Conservation (phyloP, 352 stramenopile genomes). For the Phytopythium cucurbitacearum region DNA sequence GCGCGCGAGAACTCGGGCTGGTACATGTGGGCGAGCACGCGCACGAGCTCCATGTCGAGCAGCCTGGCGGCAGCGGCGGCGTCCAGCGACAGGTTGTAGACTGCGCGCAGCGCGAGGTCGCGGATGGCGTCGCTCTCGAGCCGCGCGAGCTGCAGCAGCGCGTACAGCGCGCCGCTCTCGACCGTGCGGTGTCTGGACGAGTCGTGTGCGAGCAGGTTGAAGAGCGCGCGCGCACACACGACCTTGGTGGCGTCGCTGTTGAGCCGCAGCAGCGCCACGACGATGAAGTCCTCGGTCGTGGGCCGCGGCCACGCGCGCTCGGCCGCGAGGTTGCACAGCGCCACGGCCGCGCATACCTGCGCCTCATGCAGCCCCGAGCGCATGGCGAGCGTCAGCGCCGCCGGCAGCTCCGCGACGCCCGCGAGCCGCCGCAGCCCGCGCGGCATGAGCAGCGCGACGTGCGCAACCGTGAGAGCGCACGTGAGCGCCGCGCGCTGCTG, state of each 20-base stretch:
- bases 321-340: slow-evolving; percentile 81
- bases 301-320: slow-evolving; percentile 60
- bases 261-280: slow-evolving; percentile 79
- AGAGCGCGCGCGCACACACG: slow-evolving; percentile 79
- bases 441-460: slow-evolving; percentile 35
- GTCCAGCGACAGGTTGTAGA: slow-evolving; percentile 79
- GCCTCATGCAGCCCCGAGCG: slow-evolving; percentile 77
- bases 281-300: slow-evolving; percentile 84
- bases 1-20: slow-evolving; percentile 63
- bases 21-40: slow-evolving; percentile 73
- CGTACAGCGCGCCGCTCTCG: slow-evolving; percentile 71
- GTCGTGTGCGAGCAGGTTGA: slow-evolving; percentile 82
- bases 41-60: slow-evolving; percentile 80
- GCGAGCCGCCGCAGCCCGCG: slow-evolving; percentile 46
- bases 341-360: slow-evolving; percentile 79
- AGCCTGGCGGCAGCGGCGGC: slow-evolving; percentile 38
- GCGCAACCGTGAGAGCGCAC: slow-evolving; percentile 59
- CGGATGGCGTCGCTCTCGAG: slow-evolving; percentile 74
- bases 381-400: slow-evolving; percentile 81
- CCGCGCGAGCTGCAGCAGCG: slow-evolving; percentile 79
- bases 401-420: slow-evolving; percentile 42
- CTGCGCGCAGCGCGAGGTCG: slow-evolving; percentile 56
- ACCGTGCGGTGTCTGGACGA: slow-evolving; percentile 64
- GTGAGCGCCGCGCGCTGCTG: slow-evolving; percentile 61
- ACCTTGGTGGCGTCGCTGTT: slow-evolving; percentile 83